These are phyloP conservation scores for Syzygium aromaticum DNA, from an alignment of 345 rosid genomes.

Conservation along the genomic window DNA sequence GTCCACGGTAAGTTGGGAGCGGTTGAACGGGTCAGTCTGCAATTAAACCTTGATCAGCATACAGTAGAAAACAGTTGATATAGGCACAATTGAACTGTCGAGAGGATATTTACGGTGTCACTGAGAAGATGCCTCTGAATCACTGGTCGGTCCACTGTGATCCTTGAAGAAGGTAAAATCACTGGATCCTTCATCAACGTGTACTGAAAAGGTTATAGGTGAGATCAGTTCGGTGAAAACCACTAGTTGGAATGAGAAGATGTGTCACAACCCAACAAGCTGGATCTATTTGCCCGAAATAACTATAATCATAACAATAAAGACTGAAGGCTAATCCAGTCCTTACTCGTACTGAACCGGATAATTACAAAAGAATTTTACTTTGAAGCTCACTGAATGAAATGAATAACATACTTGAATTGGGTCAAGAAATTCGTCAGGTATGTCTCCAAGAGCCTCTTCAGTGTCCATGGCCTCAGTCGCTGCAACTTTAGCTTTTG, in stretches of 20 bases:
- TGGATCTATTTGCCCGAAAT: not conserved
- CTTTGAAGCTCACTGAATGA: not conserved
- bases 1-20: conserved; percentile 81
- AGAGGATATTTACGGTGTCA: conserved; percentile 39
- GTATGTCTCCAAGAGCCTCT: conserved; percentile 90
- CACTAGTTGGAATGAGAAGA: not conserved
- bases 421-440: conserved; percentile 99
- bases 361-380: not conserved
- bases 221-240: not conserved
- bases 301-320: not conserved
- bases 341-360: not conserved
- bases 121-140: conserved; percentile 99
- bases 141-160: conserved; percentile 78
- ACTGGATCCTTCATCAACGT: conserved; percentile 99
- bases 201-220: conserved; percentile 34
- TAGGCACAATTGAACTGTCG: no score
- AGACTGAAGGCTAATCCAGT: not conserved
- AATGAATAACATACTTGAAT: conserved; percentile 47
- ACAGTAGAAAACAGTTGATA: not conserved
- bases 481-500: conserved; percentile 83
- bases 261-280: not conserved
- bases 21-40: conserved; percentile 96
- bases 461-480: conserved; percentile 95
- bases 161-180: conserved; percentile 86
- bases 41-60: conserved; percentile 1